Conservation (phyloP, 2,329 filamentous ascomycete species). For the Penicillium sp. region DNA sequence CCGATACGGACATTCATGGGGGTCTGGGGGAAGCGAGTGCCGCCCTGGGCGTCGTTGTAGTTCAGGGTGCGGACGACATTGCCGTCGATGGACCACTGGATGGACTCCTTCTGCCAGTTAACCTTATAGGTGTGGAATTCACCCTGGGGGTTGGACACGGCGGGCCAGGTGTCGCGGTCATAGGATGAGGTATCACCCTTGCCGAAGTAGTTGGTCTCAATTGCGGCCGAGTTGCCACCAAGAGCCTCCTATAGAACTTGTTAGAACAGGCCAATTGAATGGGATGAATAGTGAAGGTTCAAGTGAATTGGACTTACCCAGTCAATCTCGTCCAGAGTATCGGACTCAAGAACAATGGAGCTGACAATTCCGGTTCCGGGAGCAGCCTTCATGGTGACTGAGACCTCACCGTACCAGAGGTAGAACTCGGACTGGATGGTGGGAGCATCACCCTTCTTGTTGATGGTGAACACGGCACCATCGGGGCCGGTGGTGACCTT, state of each 20-base stretch:
- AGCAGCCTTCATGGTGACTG: conserved; percentile 77
- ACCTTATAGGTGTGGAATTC: conserved; percentile 55
- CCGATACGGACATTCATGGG: conserved; percentile 74
- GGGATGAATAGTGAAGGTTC: no score
- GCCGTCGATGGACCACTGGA: conserved; percentile 70
- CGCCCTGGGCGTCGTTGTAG: conserved; percentile 63
- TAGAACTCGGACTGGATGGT: conserved; percentile 80
- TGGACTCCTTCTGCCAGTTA: conserved; percentile 68
- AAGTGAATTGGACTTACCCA: conserved; percentile 52
- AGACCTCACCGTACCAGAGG: conserved; percentile 81
- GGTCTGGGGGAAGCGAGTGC: conserved; percentile 70
- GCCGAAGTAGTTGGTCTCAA: conserved; percentile 93
- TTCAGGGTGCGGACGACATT: conserved; percentile 64
- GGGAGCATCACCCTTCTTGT: conserved; percentile 67
- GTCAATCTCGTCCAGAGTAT: conserved; percentile 85
- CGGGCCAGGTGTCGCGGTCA: conserved; percentile 81
- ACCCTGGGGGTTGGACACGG: conserved; percentile 61
- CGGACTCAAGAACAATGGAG: conserved; percentile 79
- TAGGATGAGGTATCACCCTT: conserved; percentile 81
- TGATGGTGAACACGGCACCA: conserved; percentile 74
- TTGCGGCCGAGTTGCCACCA: conserved; percentile 21
- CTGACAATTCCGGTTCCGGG: conserved; percentile 76
- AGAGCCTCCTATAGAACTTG: not conserved
- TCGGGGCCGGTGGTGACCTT: conserved; percentile 31
- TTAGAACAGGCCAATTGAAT: not conserved